These are phyloP conservation scores for Sesbania bispinosa DNA, from an alignment of 306 rosid genomes.

Conservation along the genomic window DNA sequence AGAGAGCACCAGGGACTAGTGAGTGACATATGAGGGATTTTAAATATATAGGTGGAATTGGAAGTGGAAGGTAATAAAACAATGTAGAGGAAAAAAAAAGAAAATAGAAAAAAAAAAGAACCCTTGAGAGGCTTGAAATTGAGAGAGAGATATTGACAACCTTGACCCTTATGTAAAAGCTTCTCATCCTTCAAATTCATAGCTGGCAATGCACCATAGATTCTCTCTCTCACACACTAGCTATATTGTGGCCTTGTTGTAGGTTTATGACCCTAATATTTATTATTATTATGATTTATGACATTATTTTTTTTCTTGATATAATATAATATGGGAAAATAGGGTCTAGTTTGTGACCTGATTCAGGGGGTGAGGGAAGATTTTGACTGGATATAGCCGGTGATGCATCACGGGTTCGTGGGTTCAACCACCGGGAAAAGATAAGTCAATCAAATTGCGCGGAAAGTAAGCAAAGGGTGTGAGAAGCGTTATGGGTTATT, in stretches of 20 bases:
- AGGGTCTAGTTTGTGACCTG: neutral
- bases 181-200: conserved; percentile 54
- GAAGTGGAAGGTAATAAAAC: neutral
- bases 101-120: neutral
- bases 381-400: conserved; percentile 37
- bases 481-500: neutral
- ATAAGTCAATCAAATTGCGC: conserved; percentile 20
- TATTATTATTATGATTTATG: neutral
- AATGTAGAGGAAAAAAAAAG: neutral
- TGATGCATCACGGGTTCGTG: conserved; percentile 51
- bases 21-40: conserved; percentile 36
- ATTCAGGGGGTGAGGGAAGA: conserved; percentile 27
- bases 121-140: neutral
- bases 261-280: conserved; percentile 29
- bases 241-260: conserved; percentile 7
- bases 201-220: conserved; percentile 69
- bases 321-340: neutral
- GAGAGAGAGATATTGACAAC: conserved; percentile 46
- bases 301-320: neutral
- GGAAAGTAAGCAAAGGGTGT: neutral
- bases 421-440: conserved; percentile 43
- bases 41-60: neutral
- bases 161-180: conserved; percentile 44
- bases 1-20: neutral
- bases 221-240: conserved; percentile 38